Percentiles rank a stretch among this genome's conserved stretches.
Evolutionary conservation across 2,329 filamentous ascomycete genomes (phyloP).

Genomic region (Talaromyces pinophilus): DNA sequence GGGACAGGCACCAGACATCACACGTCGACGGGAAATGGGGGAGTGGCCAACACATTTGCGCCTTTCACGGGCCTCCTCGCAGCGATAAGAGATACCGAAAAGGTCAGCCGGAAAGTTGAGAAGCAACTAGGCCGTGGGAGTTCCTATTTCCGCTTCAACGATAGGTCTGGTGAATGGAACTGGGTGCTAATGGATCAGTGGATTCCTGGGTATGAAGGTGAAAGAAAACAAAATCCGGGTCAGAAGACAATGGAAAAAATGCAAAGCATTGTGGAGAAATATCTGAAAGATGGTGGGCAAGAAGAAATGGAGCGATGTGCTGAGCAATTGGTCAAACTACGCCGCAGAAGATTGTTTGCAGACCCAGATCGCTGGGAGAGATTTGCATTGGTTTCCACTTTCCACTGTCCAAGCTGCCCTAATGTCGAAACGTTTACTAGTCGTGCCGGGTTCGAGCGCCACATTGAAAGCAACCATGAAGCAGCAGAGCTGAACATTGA

Average conservation of each 20-base stretch:
- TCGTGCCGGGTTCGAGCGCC: neutral
- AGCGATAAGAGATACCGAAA: neutral
- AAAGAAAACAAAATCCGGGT: neutral
- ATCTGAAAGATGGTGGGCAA: slow-evolving; percentile 3
- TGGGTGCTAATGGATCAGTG: neutral
- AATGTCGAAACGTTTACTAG: slow-evolving; percentile 10
- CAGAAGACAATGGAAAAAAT: neutral
- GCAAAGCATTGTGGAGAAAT: neutral
- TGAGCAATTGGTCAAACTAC: slow-evolving; percentile 7
- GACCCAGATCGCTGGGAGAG: slow-evolving; percentile 8
- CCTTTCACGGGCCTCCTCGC: neutral
- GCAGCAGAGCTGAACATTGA: neutral
- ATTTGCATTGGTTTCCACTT: slow-evolving; percentile 6
- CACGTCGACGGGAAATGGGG: neutral
- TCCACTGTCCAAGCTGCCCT: slow-evolving; percentile 1
- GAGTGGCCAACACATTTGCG: neutral
- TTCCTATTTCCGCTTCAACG: neutral
- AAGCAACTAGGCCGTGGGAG: neutral
- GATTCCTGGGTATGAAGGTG: neutral
- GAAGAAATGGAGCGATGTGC: slow-evolving; percentile 11
- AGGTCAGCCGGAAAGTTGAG: neutral
- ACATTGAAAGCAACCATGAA: neutral
- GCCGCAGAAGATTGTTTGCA: slow-evolving; percentile 3
- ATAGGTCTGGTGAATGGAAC: neutral
- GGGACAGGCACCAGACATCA: neutral